phyloP scores from a whole-genome alignment of 768 basidiomycete species.

The Astraeus odoratus region DNA sequence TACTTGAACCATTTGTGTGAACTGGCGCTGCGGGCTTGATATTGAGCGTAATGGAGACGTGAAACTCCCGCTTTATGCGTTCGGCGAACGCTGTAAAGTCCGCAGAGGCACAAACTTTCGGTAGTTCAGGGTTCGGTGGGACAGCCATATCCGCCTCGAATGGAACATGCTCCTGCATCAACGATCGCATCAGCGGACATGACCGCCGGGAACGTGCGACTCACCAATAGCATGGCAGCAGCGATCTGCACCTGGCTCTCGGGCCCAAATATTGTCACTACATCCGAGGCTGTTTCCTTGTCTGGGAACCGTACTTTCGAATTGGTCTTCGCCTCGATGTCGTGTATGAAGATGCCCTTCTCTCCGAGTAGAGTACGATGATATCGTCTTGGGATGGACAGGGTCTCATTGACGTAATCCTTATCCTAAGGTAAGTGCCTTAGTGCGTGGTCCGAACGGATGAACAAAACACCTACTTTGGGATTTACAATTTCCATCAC shows the following conservation, averaged over 20 bases:
- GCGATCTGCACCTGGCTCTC: slow-evolving; percentile 97
- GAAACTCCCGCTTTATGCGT: slow-evolving; percentile 87
- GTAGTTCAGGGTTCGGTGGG: slow-evolving; percentile 75
- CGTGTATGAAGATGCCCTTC: slow-evolving; percentile 94
- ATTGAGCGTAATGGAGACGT: slow-evolving; percentile 83
- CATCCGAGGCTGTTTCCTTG: slow-evolving; percentile 90
- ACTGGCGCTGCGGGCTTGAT: slow-evolving; percentile 42
- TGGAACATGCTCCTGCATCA: slow-evolving; percentile 83
- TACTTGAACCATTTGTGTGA: slow-evolving; percentile 40
- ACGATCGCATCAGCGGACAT: slow-evolving; percentile 3
- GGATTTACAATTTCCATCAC: slow-evolving; percentile 98
- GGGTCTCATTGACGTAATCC: slow-evolving; percentile 90
- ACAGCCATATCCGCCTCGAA: slow-evolving; percentile 94
- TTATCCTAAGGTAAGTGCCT: slow-evolving; percentile 72
- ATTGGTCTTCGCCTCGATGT: slow-evolving; percentile 96
- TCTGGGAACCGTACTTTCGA: slow-evolving; percentile 89
- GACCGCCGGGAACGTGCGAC: slow-evolving; percentile 17
- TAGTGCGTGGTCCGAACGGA: background rate
- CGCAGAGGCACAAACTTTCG: slow-evolving; percentile 63
- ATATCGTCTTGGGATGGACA: slow-evolving; percentile 90
- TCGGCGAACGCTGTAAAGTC: slow-evolving; percentile 86
- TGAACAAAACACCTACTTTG: slow-evolving; percentile 50
- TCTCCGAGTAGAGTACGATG: slow-evolving; percentile 94
- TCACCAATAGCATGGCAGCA: slow-evolving; percentile 87
- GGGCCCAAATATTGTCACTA: slow-evolving; percentile 94